These are phyloP conservation scores for Aureobasidium subglaciale DNA, from an alignment of 2,329 filamentous ascomycete species.

Conservation along the genomic window DNA sequence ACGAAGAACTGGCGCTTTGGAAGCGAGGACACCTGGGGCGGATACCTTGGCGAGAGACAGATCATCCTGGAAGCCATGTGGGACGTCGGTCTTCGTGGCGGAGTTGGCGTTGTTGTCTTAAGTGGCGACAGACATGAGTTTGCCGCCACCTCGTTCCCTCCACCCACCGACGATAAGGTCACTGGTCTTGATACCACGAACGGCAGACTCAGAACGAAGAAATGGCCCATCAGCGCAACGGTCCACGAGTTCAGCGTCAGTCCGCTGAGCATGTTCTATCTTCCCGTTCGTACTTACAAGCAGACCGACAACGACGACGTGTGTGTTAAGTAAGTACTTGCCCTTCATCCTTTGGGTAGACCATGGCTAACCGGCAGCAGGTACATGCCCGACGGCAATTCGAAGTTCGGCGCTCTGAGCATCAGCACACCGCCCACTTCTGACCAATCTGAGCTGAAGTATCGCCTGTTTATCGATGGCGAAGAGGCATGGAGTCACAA, in stretches of 20 bases:
- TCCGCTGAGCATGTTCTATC: conserved; percentile 88
- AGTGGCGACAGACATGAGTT: conserved; percentile 97
- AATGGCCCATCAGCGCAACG: conserved; percentile 56
- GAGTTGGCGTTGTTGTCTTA: conserved; percentile 73
- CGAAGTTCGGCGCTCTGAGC: conserved; percentile 78
- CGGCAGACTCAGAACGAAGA: conserved; percentile 8
- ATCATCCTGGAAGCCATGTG: conserved; percentile 85
- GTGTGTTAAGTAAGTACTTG: conserved; percentile 62
- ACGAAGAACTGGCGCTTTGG: conserved; percentile 97
- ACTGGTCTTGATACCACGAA: conserved; percentile 22
- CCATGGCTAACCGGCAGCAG: conserved; percentile 32
- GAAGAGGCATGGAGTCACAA: conserved; percentile 64
- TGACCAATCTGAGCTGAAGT: conserved; percentile 67
- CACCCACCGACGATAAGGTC: conserved; percentile 45
- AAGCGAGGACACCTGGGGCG: conserved; percentile 85
- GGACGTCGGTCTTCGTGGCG: conserved; percentile 63
- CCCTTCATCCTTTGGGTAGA: neutral
- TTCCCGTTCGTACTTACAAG: conserved; percentile 74
- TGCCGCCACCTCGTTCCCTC: conserved; percentile 70
- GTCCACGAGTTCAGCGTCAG: conserved; percentile 91
- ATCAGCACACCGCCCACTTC: conserved; percentile 61
- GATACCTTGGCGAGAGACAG: conserved; percentile 74
- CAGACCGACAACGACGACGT: conserved; percentile 79
- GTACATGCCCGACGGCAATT: conserved; percentile 77
- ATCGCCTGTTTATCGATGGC: conserved; percentile 76